Conservation (phyloP, 139 green algal genomes). For the Chlorella sorokiniana region DNA sequence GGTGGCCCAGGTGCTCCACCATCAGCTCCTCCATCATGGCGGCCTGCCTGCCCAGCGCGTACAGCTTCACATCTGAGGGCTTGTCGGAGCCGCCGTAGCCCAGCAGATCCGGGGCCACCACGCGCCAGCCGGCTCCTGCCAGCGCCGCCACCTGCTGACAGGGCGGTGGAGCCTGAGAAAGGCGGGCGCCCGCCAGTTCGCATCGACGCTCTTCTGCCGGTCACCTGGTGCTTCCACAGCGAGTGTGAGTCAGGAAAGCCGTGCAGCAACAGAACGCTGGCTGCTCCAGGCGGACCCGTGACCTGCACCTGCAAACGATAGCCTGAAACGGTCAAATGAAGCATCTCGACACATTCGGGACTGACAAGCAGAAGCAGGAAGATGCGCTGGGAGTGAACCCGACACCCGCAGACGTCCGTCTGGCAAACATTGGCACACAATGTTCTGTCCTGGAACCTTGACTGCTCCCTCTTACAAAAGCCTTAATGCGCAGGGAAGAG, state of each 20-base stretch:
- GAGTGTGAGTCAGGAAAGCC: constrained; percentile 2
- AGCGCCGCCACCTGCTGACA: constrained; percentile 1
- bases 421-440: too few species aligned
- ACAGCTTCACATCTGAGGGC: not conserved
- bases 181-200: not conserved
- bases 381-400: too few species aligned
- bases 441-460: too few species aligned
- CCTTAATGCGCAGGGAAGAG: too few species aligned
- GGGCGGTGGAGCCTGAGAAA: not conserved
- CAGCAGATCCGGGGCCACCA: constrained; percentile 2
- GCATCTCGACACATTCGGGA: not conserved
- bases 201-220: not conserved
- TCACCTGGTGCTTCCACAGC: not conserved
- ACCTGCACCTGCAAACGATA: not conserved
- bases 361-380: too few species aligned
- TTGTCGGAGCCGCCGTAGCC: not conserved
- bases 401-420: too few species aligned
- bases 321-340: not conserved
- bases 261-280: constrained; percentile 2
- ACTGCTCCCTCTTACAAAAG: too few species aligned
- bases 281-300: not conserved
- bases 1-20: not conserved
- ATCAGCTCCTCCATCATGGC: not conserved
- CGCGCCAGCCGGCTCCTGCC: not conserved
- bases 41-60: not conserved